Evolutionary conservation across 352 stramenopile species (phyloP).

Genomic region (Pythium periplocum): DNA sequence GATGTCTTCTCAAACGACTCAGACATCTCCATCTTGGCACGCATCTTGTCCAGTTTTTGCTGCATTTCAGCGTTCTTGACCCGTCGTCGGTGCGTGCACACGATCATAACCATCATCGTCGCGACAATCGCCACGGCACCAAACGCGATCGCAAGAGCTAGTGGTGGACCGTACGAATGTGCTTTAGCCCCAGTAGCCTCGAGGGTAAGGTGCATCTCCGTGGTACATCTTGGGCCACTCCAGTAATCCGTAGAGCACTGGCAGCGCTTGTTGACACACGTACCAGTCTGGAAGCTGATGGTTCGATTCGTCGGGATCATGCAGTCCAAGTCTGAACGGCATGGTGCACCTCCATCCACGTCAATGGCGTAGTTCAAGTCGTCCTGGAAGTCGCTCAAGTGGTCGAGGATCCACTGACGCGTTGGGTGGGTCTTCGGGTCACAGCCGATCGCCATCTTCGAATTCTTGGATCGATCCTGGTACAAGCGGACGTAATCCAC

Average conservation of each 20-base stretch:
- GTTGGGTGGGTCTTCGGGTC: conserved; percentile 59
- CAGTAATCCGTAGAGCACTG: conserved; percentile 56
- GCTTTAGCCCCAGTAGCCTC: conserved; percentile 6
- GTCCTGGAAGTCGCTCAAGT: conserved; percentile 56
- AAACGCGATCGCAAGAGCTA: conserved; percentile 22
- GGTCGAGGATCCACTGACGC: conserved; percentile 63
- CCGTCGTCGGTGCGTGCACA: conserved; percentile 22
- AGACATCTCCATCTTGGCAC: conserved; percentile 13
- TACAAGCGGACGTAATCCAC: conserved; percentile 85
- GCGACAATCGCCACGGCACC: conserved; percentile 18
- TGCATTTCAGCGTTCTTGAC: conserved; percentile 10
- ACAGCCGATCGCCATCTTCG: conserved; percentile 49
- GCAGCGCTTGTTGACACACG: conserved; percentile 42
- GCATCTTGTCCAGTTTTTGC: conserved; percentile 33
- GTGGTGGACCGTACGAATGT: conserved; percentile 24
- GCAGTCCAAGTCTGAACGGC: conserved; percentile 48
- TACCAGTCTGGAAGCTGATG: conserved; percentile 45
- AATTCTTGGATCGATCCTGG: conserved; percentile 37
- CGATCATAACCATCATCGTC: conserved; percentile 39
- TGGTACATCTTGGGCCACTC: conserved; percentile 59
- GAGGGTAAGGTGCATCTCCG: conserved; percentile 25
- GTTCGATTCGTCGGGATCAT: conserved; percentile 36
- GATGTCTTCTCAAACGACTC: conserved; percentile 9
- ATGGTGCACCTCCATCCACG: conserved; percentile 50
- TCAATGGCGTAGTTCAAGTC: conserved; percentile 43